Base-by-base conservation (phyloP, 2,329 filamentous ascomycete species). In the Exophiala lecanii-corni region DNA sequence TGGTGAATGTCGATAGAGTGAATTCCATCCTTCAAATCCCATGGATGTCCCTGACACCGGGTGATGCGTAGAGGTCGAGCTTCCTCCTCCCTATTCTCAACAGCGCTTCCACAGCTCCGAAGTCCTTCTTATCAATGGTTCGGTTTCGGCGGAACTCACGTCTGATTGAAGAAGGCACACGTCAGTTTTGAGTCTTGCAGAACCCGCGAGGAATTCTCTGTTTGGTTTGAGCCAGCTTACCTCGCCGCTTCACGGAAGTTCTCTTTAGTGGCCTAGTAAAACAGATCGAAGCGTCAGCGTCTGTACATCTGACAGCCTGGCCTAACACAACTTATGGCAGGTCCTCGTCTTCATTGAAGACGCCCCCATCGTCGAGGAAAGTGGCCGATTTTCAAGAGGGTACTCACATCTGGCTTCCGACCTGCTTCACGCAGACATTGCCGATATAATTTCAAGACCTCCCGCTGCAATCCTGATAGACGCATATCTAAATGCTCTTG, bases 391-490 rank as follows among this genome's bases (percentile, higher is more conserved):
- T n/a, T n/a, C n/a, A n/a, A n/a, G 18, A 35, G 39, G 15, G 21
- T 26, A 59, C 74, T 57, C 63, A 91, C 87, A 57, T 68, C 62
- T 37, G 89, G 88, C 64, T 98, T 97, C 59, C 81, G 82, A 47
- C 83, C 79, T 46, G 84, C 81, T 59, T 86, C 86, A 47, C 89
- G 79, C 18, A 98, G 71, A 58, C 91, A 97, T 60, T 81, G 78
- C 45, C 91, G 81, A 63, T 97, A 98, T 10, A 98, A 77, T 23
- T 81, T 74, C 39, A 97, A 66, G 3, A 96, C 91, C 59, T 95
- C 88, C 57, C 79, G 83, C 62, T 97, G 91, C n/a, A 97, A 72
- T 25, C 92, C 92, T 5, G 89, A 94, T 18, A 89, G 71, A 56
- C 80, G 75, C 69, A 51, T 50, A 69, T 69, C 39, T n/a, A 36